Evolutionary conservation across 306 rosid genomes (phyloP).

Genomic region (Acmispon strigosus): DNA sequence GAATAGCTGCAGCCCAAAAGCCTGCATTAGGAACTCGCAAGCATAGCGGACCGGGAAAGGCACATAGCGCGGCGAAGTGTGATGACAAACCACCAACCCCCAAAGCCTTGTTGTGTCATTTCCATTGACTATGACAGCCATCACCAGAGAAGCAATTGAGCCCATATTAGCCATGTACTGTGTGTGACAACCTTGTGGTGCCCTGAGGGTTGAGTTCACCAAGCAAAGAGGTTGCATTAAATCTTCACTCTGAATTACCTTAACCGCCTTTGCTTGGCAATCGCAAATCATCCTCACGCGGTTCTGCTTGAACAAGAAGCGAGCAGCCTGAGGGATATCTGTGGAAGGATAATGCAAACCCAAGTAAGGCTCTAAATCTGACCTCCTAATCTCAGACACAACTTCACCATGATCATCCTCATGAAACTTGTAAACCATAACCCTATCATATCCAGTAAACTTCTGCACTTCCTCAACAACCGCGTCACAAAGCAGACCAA

Average conservation of each 20-base stretch:
- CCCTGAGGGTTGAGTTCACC: slow-evolving; percentile 77
- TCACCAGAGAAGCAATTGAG: slow-evolving; percentile 59
- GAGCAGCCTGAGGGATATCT: slow-evolving; percentile 77
- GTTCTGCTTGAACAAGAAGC: slow-evolving; percentile 79
- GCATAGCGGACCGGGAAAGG: slow-evolving; percentile 88
- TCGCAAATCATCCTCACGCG: slow-evolving; percentile 67
- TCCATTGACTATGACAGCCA: slow-evolving; percentile 53
- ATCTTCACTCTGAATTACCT: slow-evolving; percentile 50
- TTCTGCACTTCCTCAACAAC: slow-evolving; percentile 74
- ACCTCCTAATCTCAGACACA: slow-evolving; percentile 66
- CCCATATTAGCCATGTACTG: slow-evolving; percentile 83
- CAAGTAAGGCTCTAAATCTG: slow-evolving; percentile 65
- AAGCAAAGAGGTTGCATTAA: slow-evolving; percentile 60
- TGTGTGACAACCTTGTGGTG: slow-evolving; percentile 69
- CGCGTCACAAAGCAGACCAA: slow-evolving; percentile 52
- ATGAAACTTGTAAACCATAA: slow-evolving; percentile 81
- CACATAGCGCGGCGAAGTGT: slow-evolving; percentile 56
- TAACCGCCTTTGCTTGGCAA: slow-evolving; percentile 64
- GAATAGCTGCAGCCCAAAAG: slow-evolving; percentile 62
- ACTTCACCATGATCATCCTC: slow-evolving; percentile 93
- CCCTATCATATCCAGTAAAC: slow-evolving; percentile 84
- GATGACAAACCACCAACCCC: slow-evolving; percentile 91
- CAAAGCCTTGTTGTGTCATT: slow-evolving; percentile 57
- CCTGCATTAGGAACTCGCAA: slow-evolving; percentile 80
- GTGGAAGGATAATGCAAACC: slow-evolving; percentile 87